phyloP scores from a whole-genome alignment of 192 early-diverging fungal genomes.

The Gonapodya sp. region DNA sequence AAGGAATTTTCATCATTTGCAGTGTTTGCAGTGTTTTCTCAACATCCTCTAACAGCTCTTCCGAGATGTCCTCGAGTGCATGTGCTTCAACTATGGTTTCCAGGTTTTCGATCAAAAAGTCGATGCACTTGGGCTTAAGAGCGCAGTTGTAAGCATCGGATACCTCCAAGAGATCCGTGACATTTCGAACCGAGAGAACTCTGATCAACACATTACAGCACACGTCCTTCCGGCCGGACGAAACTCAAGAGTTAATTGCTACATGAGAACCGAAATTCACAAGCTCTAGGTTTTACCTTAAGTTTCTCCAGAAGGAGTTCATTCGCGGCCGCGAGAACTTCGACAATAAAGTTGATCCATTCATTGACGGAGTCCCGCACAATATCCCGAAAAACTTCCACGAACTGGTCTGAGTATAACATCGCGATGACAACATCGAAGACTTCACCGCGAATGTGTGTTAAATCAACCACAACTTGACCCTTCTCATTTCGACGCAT shows the following conservation, averaged over 20 bases:
- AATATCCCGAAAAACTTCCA: slow-evolving; percentile 26
- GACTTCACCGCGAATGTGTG: slow-evolving; percentile 35
- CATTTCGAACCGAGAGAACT: slow-evolving; percentile 34
- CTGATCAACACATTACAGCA: slow-evolving; percentile 19
- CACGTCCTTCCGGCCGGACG: slow-evolving; percentile 27
- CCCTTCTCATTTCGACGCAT: slow-evolving; percentile 12
- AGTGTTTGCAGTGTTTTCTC: background rate
- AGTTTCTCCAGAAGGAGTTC: slow-evolving; percentile 47
- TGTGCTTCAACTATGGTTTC: background rate
- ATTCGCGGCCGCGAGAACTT: slow-evolving; percentile 50
- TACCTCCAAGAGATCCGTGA: slow-evolving; percentile 38
- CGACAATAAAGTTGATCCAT: slow-evolving; percentile 38
- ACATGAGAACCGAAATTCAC: slow-evolving; percentile 24
- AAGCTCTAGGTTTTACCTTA: slow-evolving; percentile 24
- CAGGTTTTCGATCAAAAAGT: background rate
- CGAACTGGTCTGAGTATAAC: slow-evolving; percentile 41
- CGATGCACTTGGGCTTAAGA: background rate
- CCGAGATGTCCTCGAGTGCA: background rate
- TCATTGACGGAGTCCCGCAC: slow-evolving; percentile 28
- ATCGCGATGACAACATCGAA: slow-evolving; percentile 40
- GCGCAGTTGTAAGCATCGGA: slow-evolving; percentile 33
- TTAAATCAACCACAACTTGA: slow-evolving; percentile 34
- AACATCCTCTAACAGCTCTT: background rate
- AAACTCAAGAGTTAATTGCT: slow-evolving; percentile 20
- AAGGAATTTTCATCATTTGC: background rate